Evolutionary conservation across 2,329 filamentous ascomycete genomes (phyloP).

Genomic region (Ophidiomyces ophidiicola): DNA sequence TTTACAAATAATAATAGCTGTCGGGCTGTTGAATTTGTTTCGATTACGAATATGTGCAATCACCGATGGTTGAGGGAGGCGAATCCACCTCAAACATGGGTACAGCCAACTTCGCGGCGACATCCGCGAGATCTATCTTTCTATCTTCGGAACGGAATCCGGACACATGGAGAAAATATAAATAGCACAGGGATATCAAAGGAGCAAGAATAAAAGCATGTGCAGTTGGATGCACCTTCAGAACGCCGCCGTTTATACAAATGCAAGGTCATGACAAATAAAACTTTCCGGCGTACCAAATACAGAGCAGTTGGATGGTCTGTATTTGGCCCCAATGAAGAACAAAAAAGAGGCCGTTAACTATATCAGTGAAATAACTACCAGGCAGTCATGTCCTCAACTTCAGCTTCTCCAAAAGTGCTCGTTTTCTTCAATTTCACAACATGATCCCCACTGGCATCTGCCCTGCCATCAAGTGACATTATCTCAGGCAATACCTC

Average conservation of each 20-base stretch:
- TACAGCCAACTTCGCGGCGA: neutral
- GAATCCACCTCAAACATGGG: too few relatives aligned
- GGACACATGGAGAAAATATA: too few relatives aligned
- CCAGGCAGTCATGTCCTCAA: slow-evolving; percentile 93
- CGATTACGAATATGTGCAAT: too few relatives aligned
- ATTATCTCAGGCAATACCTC: slow-evolving; percentile 83
- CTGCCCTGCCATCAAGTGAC: slow-evolving; percentile 44
- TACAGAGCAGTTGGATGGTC: slow-evolving; percentile 14
- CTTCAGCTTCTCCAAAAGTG: slow-evolving; percentile 89
- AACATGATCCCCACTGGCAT: slow-evolving; percentile 40
- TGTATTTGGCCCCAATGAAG: neutral
- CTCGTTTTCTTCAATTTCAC: slow-evolving; percentile 68
- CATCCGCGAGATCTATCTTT: too few relatives aligned
- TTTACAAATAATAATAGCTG: too few relatives aligned
- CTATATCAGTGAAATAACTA: slow-evolving; percentile 32
- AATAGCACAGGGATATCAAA: neutral
- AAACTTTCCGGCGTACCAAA: slow-evolving; percentile 7
- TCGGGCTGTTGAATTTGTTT: too few relatives aligned
- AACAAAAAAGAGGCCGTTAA: neutral
- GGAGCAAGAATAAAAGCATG: neutral
- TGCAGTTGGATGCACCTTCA: slow-evolving; percentile 11
- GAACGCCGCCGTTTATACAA: slow-evolving; percentile 5
- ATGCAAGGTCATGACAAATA: slow-evolving; percentile 6
- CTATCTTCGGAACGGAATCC: too few relatives aligned
- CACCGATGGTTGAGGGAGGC: too few relatives aligned